A percentile compares a stretch with the other conserved stretches of the same genome.
phyloP scores from a whole-genome alignment of 2,329 filamentous ascomycete genomes.

The Hortaea werneckii region DNA sequence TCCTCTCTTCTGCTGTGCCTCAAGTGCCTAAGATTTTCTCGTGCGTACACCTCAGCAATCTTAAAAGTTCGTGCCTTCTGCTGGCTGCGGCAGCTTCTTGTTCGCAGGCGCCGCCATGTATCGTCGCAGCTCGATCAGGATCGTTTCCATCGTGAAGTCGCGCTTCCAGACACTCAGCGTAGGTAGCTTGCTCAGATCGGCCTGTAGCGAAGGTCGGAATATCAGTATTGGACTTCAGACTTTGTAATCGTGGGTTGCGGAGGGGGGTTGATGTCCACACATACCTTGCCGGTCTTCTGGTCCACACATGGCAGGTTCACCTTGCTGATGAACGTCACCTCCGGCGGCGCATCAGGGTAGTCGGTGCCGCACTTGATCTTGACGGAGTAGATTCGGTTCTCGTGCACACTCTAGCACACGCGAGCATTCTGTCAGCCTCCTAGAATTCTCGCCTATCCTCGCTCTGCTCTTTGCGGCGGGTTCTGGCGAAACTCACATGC shows the following conservation, averaged over 20 bases:
- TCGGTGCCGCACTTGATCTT: conserved; percentile 88
- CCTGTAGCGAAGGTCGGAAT: conserved; percentile 36
- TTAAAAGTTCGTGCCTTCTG: conserved; percentile 60
- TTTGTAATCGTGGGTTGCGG: not conserved
- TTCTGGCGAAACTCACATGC: conserved; percentile 54
- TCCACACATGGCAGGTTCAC: conserved; percentile 96
- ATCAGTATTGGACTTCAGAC: conserved; percentile 1
- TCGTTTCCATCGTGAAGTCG: conserved; percentile 90
- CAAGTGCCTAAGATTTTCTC: no score
- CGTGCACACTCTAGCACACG: conserved; percentile 66
- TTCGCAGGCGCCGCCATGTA: conserved; percentile 87
- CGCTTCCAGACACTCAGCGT: conserved; percentile 86
- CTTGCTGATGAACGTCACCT: conserved; percentile 84
- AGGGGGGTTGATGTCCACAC: conserved; percentile 3
- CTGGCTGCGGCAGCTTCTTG: conserved; percentile 91
- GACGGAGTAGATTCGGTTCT: conserved; percentile 97
- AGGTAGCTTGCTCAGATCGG: conserved; percentile 73
- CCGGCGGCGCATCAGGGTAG: conserved; percentile 82
- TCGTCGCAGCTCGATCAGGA: conserved; percentile 73
- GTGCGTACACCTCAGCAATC: no score
- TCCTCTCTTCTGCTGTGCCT: no score
- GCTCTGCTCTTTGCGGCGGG: not conserved
- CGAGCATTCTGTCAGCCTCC: not conserved
- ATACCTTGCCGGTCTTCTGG: conserved; percentile 61
- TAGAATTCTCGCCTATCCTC: not conserved